phyloP scores from a whole-genome alignment of 148 eudicot genomes.

The Gaultheria prostrata region DNA sequence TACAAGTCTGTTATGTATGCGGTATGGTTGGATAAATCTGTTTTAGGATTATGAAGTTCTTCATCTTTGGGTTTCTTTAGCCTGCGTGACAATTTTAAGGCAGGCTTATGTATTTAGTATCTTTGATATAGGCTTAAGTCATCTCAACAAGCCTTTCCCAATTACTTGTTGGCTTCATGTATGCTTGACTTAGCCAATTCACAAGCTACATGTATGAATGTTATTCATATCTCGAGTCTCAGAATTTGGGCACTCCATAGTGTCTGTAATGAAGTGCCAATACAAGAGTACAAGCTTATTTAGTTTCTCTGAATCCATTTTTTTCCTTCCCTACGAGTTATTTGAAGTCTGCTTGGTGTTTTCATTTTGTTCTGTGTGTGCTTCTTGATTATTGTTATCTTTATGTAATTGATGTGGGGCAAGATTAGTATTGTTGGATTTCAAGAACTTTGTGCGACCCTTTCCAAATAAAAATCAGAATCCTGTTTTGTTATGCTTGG shows the following conservation, averaged over 20 bases:
- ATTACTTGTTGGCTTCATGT: neutral
- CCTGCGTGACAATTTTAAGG: neutral
- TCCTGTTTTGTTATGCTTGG: neutral
- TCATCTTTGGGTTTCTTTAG: neutral
- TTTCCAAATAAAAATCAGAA: neutral
- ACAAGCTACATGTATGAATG: neutral
- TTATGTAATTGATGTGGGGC: neutral
- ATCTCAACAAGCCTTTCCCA: neutral
- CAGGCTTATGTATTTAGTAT: neutral
- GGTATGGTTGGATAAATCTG: neutral
- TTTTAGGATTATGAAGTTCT: neutral
- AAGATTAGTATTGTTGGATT: neutral
- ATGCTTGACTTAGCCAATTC: neutral
- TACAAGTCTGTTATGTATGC: neutral
- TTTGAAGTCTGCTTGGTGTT: neutral
- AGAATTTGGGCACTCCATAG: neutral
- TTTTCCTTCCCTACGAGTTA: neutral
- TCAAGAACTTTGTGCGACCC: neutral
- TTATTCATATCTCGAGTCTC: neutral
- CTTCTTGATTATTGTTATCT: neutral
- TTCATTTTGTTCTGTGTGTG: neutral
- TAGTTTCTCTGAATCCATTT: neutral
- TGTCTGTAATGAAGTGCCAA: neutral
- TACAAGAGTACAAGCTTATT: neutral
- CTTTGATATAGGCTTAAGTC: neutral